Conservation (phyloP, 169 alveolate species). For the Cyclospora cayetanensis region DNA sequence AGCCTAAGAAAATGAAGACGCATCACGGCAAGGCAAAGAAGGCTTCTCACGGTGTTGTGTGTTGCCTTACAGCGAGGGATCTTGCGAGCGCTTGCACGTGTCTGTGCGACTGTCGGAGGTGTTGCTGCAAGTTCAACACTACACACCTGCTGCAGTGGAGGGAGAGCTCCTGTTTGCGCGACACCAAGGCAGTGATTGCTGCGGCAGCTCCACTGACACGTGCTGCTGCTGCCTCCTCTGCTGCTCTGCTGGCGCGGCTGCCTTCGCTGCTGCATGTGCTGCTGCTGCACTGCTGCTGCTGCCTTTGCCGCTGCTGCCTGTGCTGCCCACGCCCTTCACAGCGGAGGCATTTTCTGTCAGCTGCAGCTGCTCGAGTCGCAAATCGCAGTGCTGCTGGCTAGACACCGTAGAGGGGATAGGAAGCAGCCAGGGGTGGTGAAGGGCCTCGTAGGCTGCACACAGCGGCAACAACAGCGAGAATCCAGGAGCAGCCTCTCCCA, state of each 20-base stretch:
- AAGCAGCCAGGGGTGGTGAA: constrained; percentile 65
- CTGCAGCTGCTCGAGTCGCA: background rate
- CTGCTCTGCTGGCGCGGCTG: background rate
- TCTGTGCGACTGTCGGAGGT: too few species aligned
- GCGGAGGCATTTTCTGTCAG: background rate
- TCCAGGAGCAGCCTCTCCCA: background rate
- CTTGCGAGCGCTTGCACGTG: too few species aligned
- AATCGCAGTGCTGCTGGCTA: background rate
- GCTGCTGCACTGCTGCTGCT: constrained; percentile 14
- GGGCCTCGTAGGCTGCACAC: constrained; percentile 59
- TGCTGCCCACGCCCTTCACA: background rate
- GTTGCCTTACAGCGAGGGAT: too few species aligned
- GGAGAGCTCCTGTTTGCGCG: too few species aligned
- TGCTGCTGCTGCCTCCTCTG: background rate
- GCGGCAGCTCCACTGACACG: too few species aligned
- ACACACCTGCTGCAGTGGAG: too few species aligned
- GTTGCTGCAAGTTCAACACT: too few species aligned
- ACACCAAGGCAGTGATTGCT: too few species aligned
- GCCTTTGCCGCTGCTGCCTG: background rate
- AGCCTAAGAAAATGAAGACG: too few species aligned
- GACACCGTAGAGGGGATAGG: constrained; percentile 25
- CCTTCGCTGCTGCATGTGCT: background rate
- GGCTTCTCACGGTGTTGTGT: too few species aligned
- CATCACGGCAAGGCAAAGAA: too few species aligned
- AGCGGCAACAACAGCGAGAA: background rate